Percentiles rank a stretch among this genome's conserved stretches.
Evolutionary conservation across 805 yeast species (phyloP).

Genomic region (Wickerhamiella qilinensis): DNA sequence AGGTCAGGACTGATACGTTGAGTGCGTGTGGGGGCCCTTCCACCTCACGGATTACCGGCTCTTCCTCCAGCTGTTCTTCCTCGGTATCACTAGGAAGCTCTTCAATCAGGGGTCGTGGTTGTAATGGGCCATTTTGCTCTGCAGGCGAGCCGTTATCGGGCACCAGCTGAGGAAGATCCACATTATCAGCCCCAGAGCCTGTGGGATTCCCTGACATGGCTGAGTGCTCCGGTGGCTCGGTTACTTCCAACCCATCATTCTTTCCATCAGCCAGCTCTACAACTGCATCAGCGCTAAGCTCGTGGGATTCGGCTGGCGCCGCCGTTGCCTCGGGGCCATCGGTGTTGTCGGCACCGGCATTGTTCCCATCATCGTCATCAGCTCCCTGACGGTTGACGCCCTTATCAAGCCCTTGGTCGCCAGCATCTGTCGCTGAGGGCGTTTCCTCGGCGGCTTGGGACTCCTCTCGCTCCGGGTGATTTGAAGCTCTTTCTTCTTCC

Average conservation of each 20-base stretch:
- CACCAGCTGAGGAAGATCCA: neutral
- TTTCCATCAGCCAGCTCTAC: constrained; percentile 4
- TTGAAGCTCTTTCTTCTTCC: neutral
- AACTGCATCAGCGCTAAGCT: neutral
- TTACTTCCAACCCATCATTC: constrained; percentile 6
- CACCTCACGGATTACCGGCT: constrained; percentile 17
- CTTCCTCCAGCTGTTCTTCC: neutral
- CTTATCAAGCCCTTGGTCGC: neutral
- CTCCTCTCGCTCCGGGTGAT: neutral
- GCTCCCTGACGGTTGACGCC: no score
- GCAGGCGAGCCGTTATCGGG: no score
- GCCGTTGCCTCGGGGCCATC: neutral
- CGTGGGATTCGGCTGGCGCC: neutral
- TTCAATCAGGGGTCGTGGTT: neutral
- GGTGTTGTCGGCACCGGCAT: constrained; percentile 14
- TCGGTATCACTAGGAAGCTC: neutral
- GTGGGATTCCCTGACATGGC: neutral
- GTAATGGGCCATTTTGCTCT: no score
- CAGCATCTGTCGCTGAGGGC: neutral
- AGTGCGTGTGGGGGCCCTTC: constrained; percentile 47
- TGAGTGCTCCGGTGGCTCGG: neutral
- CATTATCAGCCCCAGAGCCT: neutral
- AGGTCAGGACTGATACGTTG: constrained; percentile 37
- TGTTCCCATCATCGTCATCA: neutral
- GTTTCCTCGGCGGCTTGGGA: neutral